Percentiles rank a stretch among this genome's conserved stretches.
Evolutionary conservation across 2,329 filamentous ascomycete genomes (phyloP).

Genomic region (Trichoderma asperellum): DNA sequence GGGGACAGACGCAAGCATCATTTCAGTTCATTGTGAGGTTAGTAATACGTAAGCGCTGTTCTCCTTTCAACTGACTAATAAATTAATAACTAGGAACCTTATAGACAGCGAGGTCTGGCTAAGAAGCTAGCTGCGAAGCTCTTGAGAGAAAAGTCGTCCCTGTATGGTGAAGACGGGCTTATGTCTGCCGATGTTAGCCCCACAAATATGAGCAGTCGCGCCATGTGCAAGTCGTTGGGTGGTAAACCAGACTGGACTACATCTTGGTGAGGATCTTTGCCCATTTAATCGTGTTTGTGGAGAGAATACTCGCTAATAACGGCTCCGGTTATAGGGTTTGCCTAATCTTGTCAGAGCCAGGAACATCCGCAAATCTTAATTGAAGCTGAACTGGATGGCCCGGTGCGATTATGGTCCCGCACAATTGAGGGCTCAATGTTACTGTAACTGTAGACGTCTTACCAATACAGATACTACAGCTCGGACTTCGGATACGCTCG

Average conservation of each 20-base stretch:
- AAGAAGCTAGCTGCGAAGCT: slow-evolving; percentile 63
- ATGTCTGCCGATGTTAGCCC: slow-evolving; percentile 66
- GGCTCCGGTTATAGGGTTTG: neutral
- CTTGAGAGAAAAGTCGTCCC: slow-evolving; percentile 53
- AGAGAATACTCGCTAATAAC: neutral
- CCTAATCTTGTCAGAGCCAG: neutral
- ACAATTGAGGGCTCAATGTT: neutral
- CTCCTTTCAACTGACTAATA: neutral
- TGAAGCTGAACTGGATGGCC: neutral
- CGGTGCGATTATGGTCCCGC: neutral
- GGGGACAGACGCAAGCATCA: slow-evolving; percentile 60
- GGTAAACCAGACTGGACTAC: slow-evolving; percentile 59
- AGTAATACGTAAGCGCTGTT: neutral
- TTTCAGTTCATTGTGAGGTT: slow-evolving; percentile 63
- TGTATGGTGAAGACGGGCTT: slow-evolving; percentile 55
- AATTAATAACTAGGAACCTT: slow-evolving; percentile 47
- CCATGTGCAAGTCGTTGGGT: slow-evolving; percentile 64
- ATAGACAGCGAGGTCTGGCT: slow-evolving; percentile 65
- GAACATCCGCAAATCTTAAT: neutral
- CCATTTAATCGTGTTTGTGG: neutral
- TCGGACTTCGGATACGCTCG: neutral
- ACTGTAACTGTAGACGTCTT: neutral
- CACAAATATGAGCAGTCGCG: slow-evolving; percentile 63
- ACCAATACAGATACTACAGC: neutral
- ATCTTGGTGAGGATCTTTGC: slow-evolving; percentile 57